Base-by-base conservation (phyloP, 1,284 basidiomycete genomes). In the Apiotrichum domesticum region DNA sequence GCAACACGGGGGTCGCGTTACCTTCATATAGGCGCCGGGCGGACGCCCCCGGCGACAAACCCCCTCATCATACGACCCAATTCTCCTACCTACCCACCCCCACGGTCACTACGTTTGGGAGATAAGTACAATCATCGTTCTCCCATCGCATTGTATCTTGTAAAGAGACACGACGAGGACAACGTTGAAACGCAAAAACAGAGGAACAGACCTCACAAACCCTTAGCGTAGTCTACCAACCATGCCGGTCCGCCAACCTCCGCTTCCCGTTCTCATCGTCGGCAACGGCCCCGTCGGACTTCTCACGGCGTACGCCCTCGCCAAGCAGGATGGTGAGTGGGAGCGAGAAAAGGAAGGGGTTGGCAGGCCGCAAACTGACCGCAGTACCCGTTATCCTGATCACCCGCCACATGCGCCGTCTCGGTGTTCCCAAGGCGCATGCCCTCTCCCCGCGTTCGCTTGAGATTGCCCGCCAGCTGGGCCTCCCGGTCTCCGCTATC, bases 341-440 rank as follows among this genome's bases (percentile, higher is more conserved):
- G 1, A 14, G 6, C 2, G 35, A 8, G 7, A 10, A 4, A 3
- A 8, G 3, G 21, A 33, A 6, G n/a, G 39, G 2, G 10, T 7
- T 42, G n/a, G 10, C 51, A 46, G 45, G 46, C 33, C 21, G 13
- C 42, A 35, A 9, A 21, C 34, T 32, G 46, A 29, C 34, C 29
- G 11, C 54, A 66, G 65, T 66, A 6, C 61, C 63, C 11, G 65
- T 66, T 2, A 65, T 65, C 34, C 37, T 66, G 10, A 46, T 65
- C 42, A 57, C 58, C 9, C 55, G 65, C 1, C 65, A 66, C 47
- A 55, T 59, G 21, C 58, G 58, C 46, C 63, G 62, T 13, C 58
- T 66, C 21, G 62, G 60, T 2, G 63, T 63, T 0, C 65, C 65
- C 1, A 66, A 66, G 53, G 65, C 65, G 1, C 65, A 66, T 39